These are phyloP conservation scores for Hymenoscyphus repandus DNA, from an alignment of 2,329 filamentous ascomycete genomes.

Conservation along the genomic window DNA sequence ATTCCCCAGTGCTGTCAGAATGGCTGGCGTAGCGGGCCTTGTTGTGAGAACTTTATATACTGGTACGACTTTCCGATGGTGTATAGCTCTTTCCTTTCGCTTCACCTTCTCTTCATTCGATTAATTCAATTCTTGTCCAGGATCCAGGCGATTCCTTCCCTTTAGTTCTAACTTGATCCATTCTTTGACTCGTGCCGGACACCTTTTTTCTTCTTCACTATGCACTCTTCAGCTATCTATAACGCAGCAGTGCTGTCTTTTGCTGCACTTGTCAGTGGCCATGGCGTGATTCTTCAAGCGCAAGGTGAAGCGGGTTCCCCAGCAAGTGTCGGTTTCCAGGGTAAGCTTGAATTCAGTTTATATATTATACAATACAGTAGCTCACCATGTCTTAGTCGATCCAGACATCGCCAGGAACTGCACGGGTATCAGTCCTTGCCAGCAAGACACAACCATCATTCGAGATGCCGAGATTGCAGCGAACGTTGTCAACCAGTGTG, in stretches of 20 bases:
- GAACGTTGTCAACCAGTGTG: constrained; percentile 55
- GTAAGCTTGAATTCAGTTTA: constrained; percentile 25
- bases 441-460: constrained; percentile 61
- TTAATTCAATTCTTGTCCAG: constrained; percentile 17
- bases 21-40: not conserved
- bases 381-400: constrained; percentile 37
- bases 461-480: constrained; percentile 47
- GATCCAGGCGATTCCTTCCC: constrained; percentile 23
- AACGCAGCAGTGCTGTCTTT: constrained; percentile 33
- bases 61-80: not conserved
- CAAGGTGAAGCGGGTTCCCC: constrained; percentile 43
- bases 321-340: constrained; percentile 39
- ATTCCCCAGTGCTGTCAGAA: not conserved
- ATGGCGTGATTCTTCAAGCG: constrained; percentile 43
- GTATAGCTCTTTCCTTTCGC: constrained; percentile 9
- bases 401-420: constrained; percentile 55
- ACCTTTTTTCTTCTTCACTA: constrained; percentile 29
- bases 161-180: constrained; percentile 25
- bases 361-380: no score
- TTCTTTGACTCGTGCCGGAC: constrained; percentile 31
- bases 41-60: not conserved
- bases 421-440: constrained; percentile 59
- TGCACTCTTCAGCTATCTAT: constrained; percentile 32
- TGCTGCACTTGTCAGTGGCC: constrained; percentile 35
- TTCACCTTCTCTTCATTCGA: constrained; percentile 18